A percentile compares a stretch with the other conserved stretches of the same genome.
phyloP scores from a whole-genome alignment of 2,329 filamentous ascomycete genomes.

The Rutstroemia sp. region DNA sequence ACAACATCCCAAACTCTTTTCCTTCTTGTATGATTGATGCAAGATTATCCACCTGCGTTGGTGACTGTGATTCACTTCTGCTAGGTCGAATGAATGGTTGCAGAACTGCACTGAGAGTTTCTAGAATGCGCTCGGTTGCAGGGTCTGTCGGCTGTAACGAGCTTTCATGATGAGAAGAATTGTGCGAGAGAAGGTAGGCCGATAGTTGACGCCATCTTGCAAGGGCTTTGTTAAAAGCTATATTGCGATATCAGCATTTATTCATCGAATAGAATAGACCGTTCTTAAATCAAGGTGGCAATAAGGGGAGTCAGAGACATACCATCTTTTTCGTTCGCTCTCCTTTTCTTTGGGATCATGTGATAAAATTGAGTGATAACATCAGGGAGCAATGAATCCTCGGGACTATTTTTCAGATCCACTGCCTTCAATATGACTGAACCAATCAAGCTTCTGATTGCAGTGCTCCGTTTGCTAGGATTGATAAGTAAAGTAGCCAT shows the following conservation, averaged over 20 bases:
- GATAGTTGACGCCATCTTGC: constrained; percentile 2
- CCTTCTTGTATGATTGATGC: constrained; percentile 4
- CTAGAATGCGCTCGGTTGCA: neutral
- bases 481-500: neutral
- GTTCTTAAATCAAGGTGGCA: rapidly evolving
- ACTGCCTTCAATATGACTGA: neutral
- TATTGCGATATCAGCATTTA: neutral
- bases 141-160: no score
- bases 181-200: neutral
- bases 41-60: constrained; percentile 5
- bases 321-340: neutral
- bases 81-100: neutral
- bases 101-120: neutral
- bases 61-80: neutral
- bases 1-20: neutral
- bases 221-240: neutral
- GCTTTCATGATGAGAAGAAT: neutral
- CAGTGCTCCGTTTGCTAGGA: neutral
- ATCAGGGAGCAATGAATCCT: constrained; percentile 3
- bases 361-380: neutral
- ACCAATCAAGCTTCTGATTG: constrained; percentile 1
- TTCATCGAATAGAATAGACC: neutral
- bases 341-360: neutral
- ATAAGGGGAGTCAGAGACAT: neutral
- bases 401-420: neutral